phyloP scores from a whole-genome alignment of 768 basidiomycete genomes.

The Boletus rubescentipes region DNA sequence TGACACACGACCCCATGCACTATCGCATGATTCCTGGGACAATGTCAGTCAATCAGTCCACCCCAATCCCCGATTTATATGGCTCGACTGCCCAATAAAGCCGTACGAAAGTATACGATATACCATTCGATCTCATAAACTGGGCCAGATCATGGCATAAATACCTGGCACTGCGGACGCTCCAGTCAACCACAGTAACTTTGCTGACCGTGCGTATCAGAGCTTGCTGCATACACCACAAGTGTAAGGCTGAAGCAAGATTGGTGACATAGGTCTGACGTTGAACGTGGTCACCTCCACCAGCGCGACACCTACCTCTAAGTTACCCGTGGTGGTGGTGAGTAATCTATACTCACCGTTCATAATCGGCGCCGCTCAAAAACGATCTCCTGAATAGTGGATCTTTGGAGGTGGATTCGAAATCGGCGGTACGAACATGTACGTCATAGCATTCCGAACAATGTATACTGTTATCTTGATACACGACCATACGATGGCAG shows the following conservation, averaged over 20 bases:
- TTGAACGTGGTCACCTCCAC: constrained; percentile 52
- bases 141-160: too few species aligned
- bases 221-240: too few species aligned
- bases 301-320: constrained; percentile 37
- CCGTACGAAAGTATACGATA: too few species aligned
- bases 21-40: too few species aligned
- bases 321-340: constrained; percentile 55
- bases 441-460: neutral
- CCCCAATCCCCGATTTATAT: too few species aligned
- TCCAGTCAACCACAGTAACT: too few species aligned
- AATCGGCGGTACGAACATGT: constrained; percentile 23
- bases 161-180: too few species aligned
- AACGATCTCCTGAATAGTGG: constrained; percentile 21
- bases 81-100: too few species aligned
- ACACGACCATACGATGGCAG: neutral
- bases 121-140: too few species aligned
- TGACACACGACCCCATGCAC: too few species aligned
- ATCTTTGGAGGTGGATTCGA: constrained; percentile 39
- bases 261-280: constrained; percentile 39
- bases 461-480: neutral
- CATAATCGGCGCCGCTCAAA: neutral
- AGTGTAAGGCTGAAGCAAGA: neutral
- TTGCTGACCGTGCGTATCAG: too few species aligned
- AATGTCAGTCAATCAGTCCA: too few species aligned
- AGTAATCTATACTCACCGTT: constrained; percentile 13